A percentile compares a stretch with the other conserved stretches of the same genome.
These are phyloP conservation scores for Sporisorium sorghi DNA, from an alignment of 1,284 basidiomycete species.

Conservation along the genomic window DNA sequence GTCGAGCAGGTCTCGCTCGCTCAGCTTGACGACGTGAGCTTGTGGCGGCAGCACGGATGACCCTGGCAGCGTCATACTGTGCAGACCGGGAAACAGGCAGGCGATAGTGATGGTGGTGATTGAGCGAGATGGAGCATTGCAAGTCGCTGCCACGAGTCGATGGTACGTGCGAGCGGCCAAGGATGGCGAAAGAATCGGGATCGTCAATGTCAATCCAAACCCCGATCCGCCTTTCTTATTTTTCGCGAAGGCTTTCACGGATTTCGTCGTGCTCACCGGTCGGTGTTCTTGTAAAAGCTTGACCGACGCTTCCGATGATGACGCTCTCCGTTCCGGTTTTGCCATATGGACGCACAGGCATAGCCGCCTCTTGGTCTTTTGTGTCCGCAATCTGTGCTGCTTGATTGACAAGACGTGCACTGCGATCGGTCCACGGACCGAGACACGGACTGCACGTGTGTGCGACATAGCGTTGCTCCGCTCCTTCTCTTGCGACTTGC, in stretches of 20 bases:
- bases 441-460: not conserved
- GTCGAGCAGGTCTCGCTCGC: constrained; percentile 71
- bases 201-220: not conserved
- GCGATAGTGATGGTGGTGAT: not conserved
- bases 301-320: no score
- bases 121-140: no score
- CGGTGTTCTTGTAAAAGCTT: no score
- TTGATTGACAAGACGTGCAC: no score
- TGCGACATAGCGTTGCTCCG: not conserved
- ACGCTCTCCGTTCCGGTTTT: constrained; percentile 5
- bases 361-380: no score
- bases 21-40: constrained; percentile 34
- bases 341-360: constrained; percentile 3
- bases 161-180: constrained; percentile 23
- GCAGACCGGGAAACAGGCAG: no score
- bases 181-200: no score
- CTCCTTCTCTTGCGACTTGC: no score
- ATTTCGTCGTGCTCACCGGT: not conserved
- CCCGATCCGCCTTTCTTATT: not conserved
- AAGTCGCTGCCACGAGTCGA: no score
- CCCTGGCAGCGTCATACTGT: constrained; percentile 16
- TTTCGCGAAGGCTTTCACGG: not conserved
- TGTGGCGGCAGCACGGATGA: constrained; percentile 14
- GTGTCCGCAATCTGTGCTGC: no score
- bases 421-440: no score